Conservation (phyloP, 2,329 filamentous ascomycete species). For the Aspergillus eucalypticola region DNA sequence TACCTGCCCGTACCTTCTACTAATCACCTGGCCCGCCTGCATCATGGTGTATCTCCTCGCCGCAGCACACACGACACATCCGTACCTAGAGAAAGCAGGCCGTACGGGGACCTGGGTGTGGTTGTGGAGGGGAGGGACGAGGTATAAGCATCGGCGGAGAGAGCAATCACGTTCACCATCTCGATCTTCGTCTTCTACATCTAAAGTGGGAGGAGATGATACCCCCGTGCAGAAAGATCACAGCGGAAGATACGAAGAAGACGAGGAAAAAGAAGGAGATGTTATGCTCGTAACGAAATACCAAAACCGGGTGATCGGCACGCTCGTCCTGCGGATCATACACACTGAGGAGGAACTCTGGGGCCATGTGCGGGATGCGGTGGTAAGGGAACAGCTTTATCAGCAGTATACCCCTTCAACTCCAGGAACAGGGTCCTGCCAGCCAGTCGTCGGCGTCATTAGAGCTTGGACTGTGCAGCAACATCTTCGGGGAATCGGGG, state of each 20-base stretch:
- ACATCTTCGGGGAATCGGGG: constrained; percentile 68
- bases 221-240: too few relatives aligned
- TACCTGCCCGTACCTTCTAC: neutral
- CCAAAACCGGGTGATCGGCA: constrained; percentile 61
- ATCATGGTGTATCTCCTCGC: neutral
- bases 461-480: constrained; percentile 78
- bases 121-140: constrained; percentile 44
- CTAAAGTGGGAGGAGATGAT: too few relatives aligned
- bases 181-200: too few relatives aligned
- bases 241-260: too few relatives aligned
- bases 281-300: too few relatives aligned
- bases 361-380: neutral
- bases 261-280: constrained; percentile 56
- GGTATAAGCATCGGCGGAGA: constrained; percentile 32
- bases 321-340: constrained; percentile 58
- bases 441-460: constrained; percentile 52
- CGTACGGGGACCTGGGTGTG: constrained; percentile 59
- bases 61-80: constrained; percentile 53
- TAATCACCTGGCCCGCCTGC: neutral
- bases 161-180: too few relatives aligned
- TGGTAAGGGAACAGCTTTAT: neutral
- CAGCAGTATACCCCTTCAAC: neutral
- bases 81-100: constrained; percentile 64
- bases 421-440: neutral
- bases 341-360: constrained; percentile 9